Conservation (phyloP, 768 basidiomycete species). For the Russula foetens region DNA sequence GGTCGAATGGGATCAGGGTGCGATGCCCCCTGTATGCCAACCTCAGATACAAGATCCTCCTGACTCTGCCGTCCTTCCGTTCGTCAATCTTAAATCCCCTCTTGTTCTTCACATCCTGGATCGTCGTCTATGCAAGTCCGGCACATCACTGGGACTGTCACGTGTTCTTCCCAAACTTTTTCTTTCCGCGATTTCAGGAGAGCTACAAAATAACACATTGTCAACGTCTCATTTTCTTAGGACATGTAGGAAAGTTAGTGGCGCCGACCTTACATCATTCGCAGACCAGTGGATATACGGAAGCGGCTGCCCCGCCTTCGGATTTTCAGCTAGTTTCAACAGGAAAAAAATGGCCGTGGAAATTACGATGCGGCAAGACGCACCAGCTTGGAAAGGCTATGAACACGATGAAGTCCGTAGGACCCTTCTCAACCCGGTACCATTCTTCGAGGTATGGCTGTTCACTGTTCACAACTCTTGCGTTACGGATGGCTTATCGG, state of each 20-base stretch:
- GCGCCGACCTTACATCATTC: conserved; percentile 82
- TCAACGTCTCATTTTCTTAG: conserved; percentile 88
- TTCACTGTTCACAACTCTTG: background rate
- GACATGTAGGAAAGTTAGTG: conserved; percentile 88
- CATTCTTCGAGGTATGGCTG: conserved; percentile 75
- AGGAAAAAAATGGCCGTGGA: conserved; percentile 98
- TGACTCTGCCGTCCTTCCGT: conserved; percentile 67
- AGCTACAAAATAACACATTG: conserved; percentile 75
- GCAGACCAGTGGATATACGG: conserved; percentile 99
- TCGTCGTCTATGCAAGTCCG: conserved; percentile 86
- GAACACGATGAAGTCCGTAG: conserved; percentile 63
- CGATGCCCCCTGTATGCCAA: conserved; percentile 89
- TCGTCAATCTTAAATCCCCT: conserved; percentile 92
- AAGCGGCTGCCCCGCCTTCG: conserved; percentile 89
- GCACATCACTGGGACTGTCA: conserved; percentile 88
- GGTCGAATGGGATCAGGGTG: conserved; percentile 77
- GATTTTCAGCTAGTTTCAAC: conserved; percentile 87
- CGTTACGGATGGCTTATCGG: background rate
- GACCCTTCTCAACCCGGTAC: conserved; percentile 67
- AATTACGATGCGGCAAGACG: conserved; percentile 85
- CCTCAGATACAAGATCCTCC: conserved; percentile 82
- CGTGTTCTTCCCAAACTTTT: conserved; percentile 94
- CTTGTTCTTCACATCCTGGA: conserved; percentile 96
- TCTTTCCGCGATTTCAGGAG: conserved; percentile 87
- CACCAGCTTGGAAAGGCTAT: conserved; percentile 61